A percentile compares a stretch with the other conserved stretches of the same genome.
Evolutionary conservation across 179 eudicot species (phyloP).

Genomic region (Silene noctiflora): DNA sequence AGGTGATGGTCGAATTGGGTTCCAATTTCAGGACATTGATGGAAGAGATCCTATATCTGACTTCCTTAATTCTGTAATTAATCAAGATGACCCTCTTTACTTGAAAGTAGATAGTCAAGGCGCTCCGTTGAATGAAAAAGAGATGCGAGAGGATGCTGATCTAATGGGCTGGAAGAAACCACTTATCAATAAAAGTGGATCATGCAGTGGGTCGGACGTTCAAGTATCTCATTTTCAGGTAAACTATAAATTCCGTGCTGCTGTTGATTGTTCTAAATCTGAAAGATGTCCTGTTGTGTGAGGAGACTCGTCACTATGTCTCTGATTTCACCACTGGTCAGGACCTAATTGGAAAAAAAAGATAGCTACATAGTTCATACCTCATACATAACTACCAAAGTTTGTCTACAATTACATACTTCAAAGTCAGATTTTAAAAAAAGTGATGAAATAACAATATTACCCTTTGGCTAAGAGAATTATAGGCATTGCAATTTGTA

Average conservation of each 20-base stretch:
- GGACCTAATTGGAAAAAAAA: neutral
- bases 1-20: constrained; percentile 27
- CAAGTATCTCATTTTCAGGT: constrained; percentile 47
- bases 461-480: no score
- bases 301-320: neutral
- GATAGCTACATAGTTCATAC: neutral
- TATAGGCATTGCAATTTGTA: no score
- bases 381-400: no score
- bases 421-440: no score
- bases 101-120: constrained; percentile 23
- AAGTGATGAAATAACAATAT: no score
- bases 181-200: constrained; percentile 41
- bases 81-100: constrained; percentile 31
- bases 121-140: constrained; percentile 18
- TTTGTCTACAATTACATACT: no score
- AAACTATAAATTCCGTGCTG: constrained; percentile 18
- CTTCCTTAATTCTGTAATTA: constrained; percentile 47
- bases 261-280: constrained; percentile 8
- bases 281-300: neutral
- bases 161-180: constrained; percentile 7
- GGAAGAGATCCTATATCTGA: constrained; percentile 37
- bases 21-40: constrained; percentile 40
- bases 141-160: constrained; percentile 17
- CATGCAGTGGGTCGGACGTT: constrained; percentile 51
- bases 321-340: neutral